Evolutionary conservation across 2,329 filamentous ascomycete genomes (phyloP), one percentile per base, ranked within the genome.

Genomic region (Ceratocystis lukuohia): DNA sequence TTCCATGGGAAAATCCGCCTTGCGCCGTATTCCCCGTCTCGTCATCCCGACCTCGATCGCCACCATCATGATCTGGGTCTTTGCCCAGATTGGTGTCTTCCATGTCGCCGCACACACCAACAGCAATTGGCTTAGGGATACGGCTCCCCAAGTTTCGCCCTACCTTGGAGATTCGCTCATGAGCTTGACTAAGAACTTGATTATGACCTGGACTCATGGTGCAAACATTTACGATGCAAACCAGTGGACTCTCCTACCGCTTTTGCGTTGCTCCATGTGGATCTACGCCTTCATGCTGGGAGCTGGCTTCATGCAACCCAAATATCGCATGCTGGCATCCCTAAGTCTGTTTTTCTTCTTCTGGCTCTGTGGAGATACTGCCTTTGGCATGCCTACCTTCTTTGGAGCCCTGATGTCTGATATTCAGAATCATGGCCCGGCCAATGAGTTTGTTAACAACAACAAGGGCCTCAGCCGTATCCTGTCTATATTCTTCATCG

Each of bases 321-420:
- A 74, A 59, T 82, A 79, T 70, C 76, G 82, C 59, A 79, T 82
- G 73, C 72, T 79, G 66, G 74, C 77, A 1, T 74, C 79, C 41
- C 69, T 79, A 65, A 72, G 75, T 17, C 73, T 83, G 65, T 82
- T 78, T n/a, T 82, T 80, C 70, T 80, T 77, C 69, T 81, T 76
- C 72, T 76, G 77, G 67, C 73, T 70, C 22, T 74, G 74, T 28
- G 69, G 69, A 6, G 73, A 75, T 46, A 69, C 76, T 37, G 74
- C 74, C 45, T 82, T 82, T 68, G 80, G 80, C 62, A 80, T 82
- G 74, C 84, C 84, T 72, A 82, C 85, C 71, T 82, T 84, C 73
- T 81, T 80, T 67, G 84, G 84, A 68, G 83, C 83, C 70, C 82
- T 86, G 71, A 76, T 87, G 37, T 80, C 82, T 41, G 84, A 87